These are phyloP conservation scores for Medicago truncatula DNA, from an alignment of 306 rosid species.

Conservation along the genomic window DNA sequence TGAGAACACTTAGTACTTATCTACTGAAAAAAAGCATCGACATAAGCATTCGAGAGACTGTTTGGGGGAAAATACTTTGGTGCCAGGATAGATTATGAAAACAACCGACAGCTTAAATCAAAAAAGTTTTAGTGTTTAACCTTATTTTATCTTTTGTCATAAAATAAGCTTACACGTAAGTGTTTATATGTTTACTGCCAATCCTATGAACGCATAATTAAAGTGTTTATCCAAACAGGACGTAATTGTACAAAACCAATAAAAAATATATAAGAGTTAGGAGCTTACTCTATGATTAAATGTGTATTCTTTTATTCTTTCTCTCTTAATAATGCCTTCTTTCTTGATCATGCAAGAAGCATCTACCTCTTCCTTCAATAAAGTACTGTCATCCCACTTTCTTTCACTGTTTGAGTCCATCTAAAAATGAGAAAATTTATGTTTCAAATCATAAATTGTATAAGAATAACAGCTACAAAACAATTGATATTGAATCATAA, in stretches of 20 bases:
- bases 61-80: not conserved
- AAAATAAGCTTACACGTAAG: too few species aligned
- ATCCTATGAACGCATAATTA: not conserved
- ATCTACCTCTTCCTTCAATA: constrained; percentile 72
- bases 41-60: not conserved
- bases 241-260: not conserved
- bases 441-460: not conserved
- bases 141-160: not conserved
- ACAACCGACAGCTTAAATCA: not conserved
- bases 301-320: constrained; percentile 70
- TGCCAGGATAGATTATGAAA: not conserved
- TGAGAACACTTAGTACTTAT: not conserved
- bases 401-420: constrained; percentile 68
- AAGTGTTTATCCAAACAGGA: not conserved
- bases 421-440: constrained; percentile 48
- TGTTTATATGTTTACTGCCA: not conserved
- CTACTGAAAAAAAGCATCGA: not conserved
- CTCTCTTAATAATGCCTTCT: constrained; percentile 71
- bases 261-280: not conserved
- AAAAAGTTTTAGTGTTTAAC: not conserved
- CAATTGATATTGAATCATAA: constrained; percentile 1
- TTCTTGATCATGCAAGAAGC: constrained; percentile 63
- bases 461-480: not conserved
- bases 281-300: constrained; percentile 72
- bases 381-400: constrained; percentile 77